Base-by-base conservation (phyloP, 768 basidiomycete species). In the Trametes sanguinea region DNA sequence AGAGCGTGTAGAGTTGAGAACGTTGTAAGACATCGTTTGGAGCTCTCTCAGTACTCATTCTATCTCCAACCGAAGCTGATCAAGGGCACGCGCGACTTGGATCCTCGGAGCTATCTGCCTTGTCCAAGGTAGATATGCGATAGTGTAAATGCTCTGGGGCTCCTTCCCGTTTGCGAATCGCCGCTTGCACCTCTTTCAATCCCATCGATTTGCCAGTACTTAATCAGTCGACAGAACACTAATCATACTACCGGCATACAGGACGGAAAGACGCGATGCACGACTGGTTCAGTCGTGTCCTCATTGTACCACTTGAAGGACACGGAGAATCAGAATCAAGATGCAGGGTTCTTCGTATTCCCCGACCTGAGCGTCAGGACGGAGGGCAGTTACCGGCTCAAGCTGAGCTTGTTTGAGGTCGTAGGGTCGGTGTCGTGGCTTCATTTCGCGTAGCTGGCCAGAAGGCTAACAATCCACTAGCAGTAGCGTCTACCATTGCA, bases 291-390 rank as follows among this genome's bases (percentile, higher is more conserved):
- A 3, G 91, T 94, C 35, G 95, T 98, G 3, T 92, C 90, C 1
- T 90, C 88, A 1, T 78, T 98, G 10, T 97, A 96, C 72, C 94
- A 96, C 70, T 81, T 97, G 57, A 96, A 95, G 59, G 76, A 76
- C 51, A 70, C 81, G 33, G 85, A 88, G 64, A 81, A 85, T 64
- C 76, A 77, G 55, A 81, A 81, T 63, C 71, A 78, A 72, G 91
- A 93, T 68, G 93, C 92, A 7, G 95, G 93, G 0, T 95, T 95
- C 78, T 98, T 98, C 70, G 94, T 97, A 35, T 98, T 98, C 68
- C 95, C 95, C 0, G 95, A 97, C 73, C 81, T 98, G 29, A 90
- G 89, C 62, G 93, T 98, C 5, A 80, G 94, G 62, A 94, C 92
- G 2, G 95, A 98, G 74, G 95, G 95, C 7, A 89, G 88, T 66